Evolutionary conservation across 345 rosid genomes (phyloP).

Genomic region (Psidium guajava): DNA sequence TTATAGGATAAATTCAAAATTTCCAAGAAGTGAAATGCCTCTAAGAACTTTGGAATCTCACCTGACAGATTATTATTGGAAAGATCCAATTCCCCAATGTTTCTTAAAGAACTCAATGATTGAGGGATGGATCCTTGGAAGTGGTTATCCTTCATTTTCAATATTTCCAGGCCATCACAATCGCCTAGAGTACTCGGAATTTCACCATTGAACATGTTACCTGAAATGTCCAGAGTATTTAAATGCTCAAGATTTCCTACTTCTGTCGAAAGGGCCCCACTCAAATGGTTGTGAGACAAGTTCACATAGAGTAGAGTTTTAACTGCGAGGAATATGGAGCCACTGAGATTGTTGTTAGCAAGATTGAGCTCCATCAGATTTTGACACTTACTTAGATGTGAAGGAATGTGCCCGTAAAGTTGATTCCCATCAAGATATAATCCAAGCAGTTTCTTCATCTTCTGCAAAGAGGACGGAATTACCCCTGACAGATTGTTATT

Average conservation of each 20-base stretch:
- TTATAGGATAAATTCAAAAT: conserved; percentile 14
- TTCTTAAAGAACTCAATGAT: too few relatives aligned
- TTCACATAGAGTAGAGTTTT: background rate
- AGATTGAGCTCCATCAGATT: background rate
- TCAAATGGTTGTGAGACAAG: conserved; percentile 11
- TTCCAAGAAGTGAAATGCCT: background rate
- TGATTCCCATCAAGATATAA: conserved; percentile 1
- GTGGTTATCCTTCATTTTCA: too few relatives aligned
- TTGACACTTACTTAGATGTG: background rate
- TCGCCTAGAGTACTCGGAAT: too few relatives aligned
- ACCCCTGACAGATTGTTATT: conserved; percentile 5
- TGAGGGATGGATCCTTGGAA: too few relatives aligned
- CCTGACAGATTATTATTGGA: background rate
- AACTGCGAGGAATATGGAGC: conserved; percentile 3
- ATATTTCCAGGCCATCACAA: background rate
- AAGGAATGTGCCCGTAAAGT: conserved; percentile 13
- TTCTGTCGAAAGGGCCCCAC: conserved; percentile 2
- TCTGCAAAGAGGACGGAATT: conserved; percentile 12
- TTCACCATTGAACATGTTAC: too few relatives aligned
- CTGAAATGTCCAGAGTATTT: too few relatives aligned
- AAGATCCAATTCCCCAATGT: too few relatives aligned
- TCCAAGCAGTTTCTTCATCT: background rate
- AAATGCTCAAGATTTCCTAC: background rate
- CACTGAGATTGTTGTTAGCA: conserved; percentile 9
- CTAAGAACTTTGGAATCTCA: conserved; percentile 5